Base-by-base conservation (phyloP, 2,329 filamentous ascomycete species). In the Apiospora hydei region DNA sequence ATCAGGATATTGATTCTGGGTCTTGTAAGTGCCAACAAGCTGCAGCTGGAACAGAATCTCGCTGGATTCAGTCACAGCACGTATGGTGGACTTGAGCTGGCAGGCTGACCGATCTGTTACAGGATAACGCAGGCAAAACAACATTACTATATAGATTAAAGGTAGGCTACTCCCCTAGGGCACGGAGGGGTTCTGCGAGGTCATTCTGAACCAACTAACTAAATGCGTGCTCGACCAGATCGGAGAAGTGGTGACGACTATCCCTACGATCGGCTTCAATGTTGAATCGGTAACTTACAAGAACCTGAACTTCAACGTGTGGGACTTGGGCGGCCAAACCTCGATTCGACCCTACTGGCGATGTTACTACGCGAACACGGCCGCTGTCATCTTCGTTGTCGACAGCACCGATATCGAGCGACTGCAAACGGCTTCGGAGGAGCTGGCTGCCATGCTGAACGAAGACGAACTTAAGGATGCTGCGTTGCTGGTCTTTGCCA, bases 101-200 rank as follows among this genome's bases (percentile, higher is more conserved):
- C 74, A 71, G 68, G 72, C 71, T 74, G 77, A 69, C 74, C 66
- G 70, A 26, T 34, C 43, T 26, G 21, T 69, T 21, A 69, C 76
- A 98, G 94, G 96, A 99, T 84, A 98, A 98, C 84, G 96, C 96
- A 67, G 96, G 96, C 83, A 99, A 99, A 86, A 99, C 96, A 61
- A 99, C 96, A 44, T 88, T 99, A 73, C 87, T 99, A 72, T 99
- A 99, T 87, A 93, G 96, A 84, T 87, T 99, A 77, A 98, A 98
- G 92, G 94, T 97, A 51, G 43, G 57, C 69, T 38, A 76, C 69
- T 76, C 67, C 47, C 71, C 73, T 24, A 38, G 18, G 34, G 13
- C 30, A n/a, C 4, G 18, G 21, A 41, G 18, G n/a, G 57, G 41
- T 41, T 38, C 18, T 24, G 38, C 41, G 26, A 64, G 24, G 46